A percentile compares a stretch with the other conserved stretches of the same genome.
These are phyloP conservation scores for Lecanoromycetidae sp. DNA, from an alignment of 2,329 filamentous ascomycete genomes.

Conservation along the genomic window DNA sequence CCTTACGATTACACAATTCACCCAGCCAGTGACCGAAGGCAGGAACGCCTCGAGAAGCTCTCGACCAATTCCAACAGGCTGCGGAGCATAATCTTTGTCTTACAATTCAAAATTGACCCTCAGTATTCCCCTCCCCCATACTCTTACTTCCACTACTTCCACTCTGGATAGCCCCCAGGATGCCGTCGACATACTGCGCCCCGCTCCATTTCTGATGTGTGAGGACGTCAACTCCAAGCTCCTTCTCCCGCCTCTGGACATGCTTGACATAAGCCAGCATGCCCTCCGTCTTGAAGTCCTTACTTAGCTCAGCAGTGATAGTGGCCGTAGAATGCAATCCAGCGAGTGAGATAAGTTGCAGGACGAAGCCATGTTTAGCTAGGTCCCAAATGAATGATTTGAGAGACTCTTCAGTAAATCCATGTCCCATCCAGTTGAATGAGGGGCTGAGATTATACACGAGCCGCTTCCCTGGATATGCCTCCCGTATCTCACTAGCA, in stretches of 20 bases:
- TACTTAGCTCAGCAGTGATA: conserved; percentile 61
- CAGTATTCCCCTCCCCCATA: conserved; percentile 92
- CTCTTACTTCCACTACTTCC: conserved; percentile 80
- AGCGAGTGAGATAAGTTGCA: conserved; percentile 53
- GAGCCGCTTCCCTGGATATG: conserved; percentile 67
- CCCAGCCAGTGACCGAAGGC: background rate
- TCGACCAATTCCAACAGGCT: background rate
- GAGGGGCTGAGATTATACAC: conserved; percentile 95
- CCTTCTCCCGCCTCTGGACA: conserved; percentile 81
- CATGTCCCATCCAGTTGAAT: conserved; percentile 98
- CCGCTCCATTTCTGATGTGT: conserved; percentile 79
- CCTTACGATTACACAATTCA: no score
- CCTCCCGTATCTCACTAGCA: conserved; percentile 59
- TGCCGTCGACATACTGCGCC: conserved; percentile 70
- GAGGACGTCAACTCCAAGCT: conserved; percentile 78
- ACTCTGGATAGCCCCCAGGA: conserved; percentile 79
- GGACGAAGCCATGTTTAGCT: conserved; percentile 62
- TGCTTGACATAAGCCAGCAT: conserved; percentile 98
- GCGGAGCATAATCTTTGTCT: background rate
- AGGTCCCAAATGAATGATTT: conserved; percentile 96
- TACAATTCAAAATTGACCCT: conserved; percentile 28
- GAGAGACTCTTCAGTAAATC: conserved; percentile 70
- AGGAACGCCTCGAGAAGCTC: background rate
- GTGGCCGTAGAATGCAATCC: conserved; percentile 53
- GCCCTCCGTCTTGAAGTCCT: conserved; percentile 73